phyloP scores from a whole-genome alignment of 306 rosid genomes.

The Vigna mungo region DNA sequence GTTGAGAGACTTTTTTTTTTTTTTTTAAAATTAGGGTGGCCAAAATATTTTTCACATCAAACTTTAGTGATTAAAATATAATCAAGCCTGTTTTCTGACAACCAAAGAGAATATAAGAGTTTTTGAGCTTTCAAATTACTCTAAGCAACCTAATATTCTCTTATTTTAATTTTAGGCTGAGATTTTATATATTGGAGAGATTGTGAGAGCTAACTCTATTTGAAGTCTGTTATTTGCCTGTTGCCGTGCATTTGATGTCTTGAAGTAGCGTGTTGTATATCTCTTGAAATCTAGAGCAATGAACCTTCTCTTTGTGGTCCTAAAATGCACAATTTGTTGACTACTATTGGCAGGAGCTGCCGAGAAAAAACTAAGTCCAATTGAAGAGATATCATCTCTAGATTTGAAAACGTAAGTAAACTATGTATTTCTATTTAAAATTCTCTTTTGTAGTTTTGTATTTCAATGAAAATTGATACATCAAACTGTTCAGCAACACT shows the following conservation, averaged over 20 bases:
- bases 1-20: too few species aligned
- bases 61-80: too few species aligned
- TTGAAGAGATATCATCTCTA: slow-evolving; percentile 81
- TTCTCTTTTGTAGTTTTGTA: slow-evolving; percentile 17
- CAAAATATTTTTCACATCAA: too few species aligned
- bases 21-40: too few species aligned
- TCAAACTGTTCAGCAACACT: slow-evolving; percentile 8
- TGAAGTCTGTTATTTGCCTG: slow-evolving; percentile 37
- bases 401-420: slow-evolving; percentile 90
- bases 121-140: slow-evolving; percentile 24
- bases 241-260: slow-evolving; percentile 38
- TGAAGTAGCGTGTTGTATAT: slow-evolving; percentile 23
- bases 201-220: slow-evolving; percentile 24
- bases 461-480: slow-evolving; percentile 26
- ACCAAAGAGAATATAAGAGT: slow-evolving; percentile 6
- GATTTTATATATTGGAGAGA: slow-evolving; percentile 10
- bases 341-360: slow-evolving; percentile 64
- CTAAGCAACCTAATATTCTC: slow-evolving; percentile 3
- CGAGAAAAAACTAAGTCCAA: slow-evolving; percentile 68
- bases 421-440: slow-evolving; percentile 34
- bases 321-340: slow-evolving; percentile 39
- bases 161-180: slow-evolving; percentile 2
- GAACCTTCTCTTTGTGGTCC: slow-evolving; percentile 31
- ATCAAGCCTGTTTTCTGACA: not conserved
- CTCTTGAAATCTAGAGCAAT: slow-evolving; percentile 42